Base-by-base conservation (phyloP, 1,284 basidiomycete genomes). In the Marasmius fiardii region DNA sequence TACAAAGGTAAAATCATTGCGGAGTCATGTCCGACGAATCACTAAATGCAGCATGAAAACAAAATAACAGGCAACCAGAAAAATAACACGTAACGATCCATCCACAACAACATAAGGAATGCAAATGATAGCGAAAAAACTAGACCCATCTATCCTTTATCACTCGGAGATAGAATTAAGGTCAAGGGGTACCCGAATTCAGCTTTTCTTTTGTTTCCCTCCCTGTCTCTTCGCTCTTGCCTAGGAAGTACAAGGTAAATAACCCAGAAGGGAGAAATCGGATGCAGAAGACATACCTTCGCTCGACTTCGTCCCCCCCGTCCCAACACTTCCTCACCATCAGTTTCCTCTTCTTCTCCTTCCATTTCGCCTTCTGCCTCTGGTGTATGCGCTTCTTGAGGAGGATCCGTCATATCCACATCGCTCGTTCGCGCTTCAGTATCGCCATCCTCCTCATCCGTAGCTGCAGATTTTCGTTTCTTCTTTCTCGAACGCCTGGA, bases 301-400 rank as follows among this genome's bases (percentile, higher is more conserved):
- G 73, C 71, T 23, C 66, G 64, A 31, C 68, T 70, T 47, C 72
- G 65, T 23, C 72, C 72, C 4, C 73, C 72, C 18, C 71, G 61
- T 8, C 70, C 71, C 16, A 72, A 51, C 51, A 67, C 60, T 60
- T 71, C 68, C 59, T 68, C 70, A 16, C 51, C 61, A 14, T 47
- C 62, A 24, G 64, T 61, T 20, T 62, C 63, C 16, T 60, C 61
- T 1, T 64, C 63, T 10, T 57, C 66, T 34, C 63, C 66, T 56
- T 60, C 61, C 2, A 64, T 62, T 10, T 57, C 66, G 33, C 63
- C 66, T 56, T 67, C 69, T 21, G 28, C 39, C 23, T 53, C 51
- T 16, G 51, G 26, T 14, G 55, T 31, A 14, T 53, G 31, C 2
- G 41, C 44, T 11, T 23, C 24, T n/a, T 43, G 24, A n/a, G 49